Percentiles rank a stretch among this genome's conserved stretches.
phyloP scores from a whole-genome alignment of 768 basidiomycete genomes.

The Nevesoporus exiguus region DNA sequence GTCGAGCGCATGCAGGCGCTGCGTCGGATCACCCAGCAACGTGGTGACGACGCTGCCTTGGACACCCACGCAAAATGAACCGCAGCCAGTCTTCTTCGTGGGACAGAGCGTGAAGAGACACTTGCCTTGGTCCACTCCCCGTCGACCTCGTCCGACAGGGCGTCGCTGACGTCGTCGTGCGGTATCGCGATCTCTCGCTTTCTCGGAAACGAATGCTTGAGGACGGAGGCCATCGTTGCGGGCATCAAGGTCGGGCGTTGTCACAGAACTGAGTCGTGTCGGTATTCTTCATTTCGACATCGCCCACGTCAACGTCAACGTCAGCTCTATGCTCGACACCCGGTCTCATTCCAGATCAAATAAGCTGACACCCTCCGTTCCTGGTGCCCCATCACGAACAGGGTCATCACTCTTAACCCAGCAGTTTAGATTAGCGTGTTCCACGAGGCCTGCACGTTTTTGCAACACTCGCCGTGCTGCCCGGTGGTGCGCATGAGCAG shows the following conservation, averaged over 20 bases:
- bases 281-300: not conserved
- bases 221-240: not conserved
- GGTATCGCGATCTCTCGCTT: not conserved
- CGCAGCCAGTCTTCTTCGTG: not conserved
- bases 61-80: slow-evolving; percentile 1
- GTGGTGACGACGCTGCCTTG: too few species aligned
- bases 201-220: slow-evolving; percentile 1
- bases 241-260: not conserved
- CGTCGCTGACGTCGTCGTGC: not conserved
- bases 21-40: slow-evolving; percentile 7
- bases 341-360: too few species aligned
- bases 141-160: slow-evolving; percentile 8
- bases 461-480: too few species aligned
- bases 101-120: not conserved
- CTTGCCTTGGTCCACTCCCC: slow-evolving; percentile 27
- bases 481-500: too few species aligned
- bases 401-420: too few species aligned
- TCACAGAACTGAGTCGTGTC: too few species aligned
- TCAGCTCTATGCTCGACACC: not conserved
- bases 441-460: too few species aligned
- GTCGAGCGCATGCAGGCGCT: too few species aligned
- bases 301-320: slow-evolving; percentile 16
- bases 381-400: too few species aligned
- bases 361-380: too few species aligned
- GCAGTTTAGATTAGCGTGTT: too few species aligned